These are phyloP conservation scores for Chiua sp. DNA, from an alignment of 1,284 basidiomycete genomes.

Conservation along the genomic window DNA sequence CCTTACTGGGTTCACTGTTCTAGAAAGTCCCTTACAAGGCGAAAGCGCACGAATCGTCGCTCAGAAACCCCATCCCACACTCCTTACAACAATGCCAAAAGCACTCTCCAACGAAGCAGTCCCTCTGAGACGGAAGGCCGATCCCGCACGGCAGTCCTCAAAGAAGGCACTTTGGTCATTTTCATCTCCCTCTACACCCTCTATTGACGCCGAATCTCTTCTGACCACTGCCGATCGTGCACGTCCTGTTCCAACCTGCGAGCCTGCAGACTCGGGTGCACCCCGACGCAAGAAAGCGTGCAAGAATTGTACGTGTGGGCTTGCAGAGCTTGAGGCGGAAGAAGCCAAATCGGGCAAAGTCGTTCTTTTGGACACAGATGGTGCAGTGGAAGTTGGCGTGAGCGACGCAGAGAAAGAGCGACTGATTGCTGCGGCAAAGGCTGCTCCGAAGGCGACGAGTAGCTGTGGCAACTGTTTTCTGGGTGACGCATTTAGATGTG, in stretches of 20 bases:
- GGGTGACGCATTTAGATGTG: slow-evolving; percentile 97
- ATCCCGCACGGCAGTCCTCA: slow-evolving; percentile 63
- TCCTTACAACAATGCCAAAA: slow-evolving; percentile 33
- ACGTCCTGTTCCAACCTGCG: slow-evolving; percentile 71
- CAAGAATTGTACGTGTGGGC: slow-evolving; percentile 93
- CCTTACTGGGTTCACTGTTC: slow-evolving; percentile 64
- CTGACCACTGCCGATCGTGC: slow-evolving; percentile 76
- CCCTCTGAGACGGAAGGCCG: slow-evolving; percentile 53
- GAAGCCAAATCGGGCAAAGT: slow-evolving; percentile 67
- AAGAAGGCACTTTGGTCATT: slow-evolving; percentile 85
- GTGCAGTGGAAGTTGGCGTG: slow-evolving; percentile 66
- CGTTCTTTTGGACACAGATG: slow-evolving; percentile 66
- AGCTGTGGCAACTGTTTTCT: slow-evolving; percentile 99
- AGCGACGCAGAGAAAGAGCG: slow-evolving; percentile 67
- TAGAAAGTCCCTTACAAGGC: slow-evolving; percentile 45
- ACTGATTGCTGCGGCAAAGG: slow-evolving; percentile 65
- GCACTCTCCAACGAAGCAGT: slow-evolving; percentile 42
- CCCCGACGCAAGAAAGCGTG: slow-evolving; percentile 88
- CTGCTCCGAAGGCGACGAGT: slow-evolving; percentile 86
- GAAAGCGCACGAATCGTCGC: slow-evolving; percentile 54
- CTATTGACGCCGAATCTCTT: slow-evolving; percentile 80
- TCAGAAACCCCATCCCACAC: slow-evolving; percentile 63
- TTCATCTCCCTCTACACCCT: slow-evolving; percentile 59
- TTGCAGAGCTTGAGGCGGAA: slow-evolving; percentile 91
- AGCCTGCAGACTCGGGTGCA: slow-evolving; percentile 56